Conservation (phyloP, 129 eudicot genomes). For the Erigeron canadensis region DNA sequence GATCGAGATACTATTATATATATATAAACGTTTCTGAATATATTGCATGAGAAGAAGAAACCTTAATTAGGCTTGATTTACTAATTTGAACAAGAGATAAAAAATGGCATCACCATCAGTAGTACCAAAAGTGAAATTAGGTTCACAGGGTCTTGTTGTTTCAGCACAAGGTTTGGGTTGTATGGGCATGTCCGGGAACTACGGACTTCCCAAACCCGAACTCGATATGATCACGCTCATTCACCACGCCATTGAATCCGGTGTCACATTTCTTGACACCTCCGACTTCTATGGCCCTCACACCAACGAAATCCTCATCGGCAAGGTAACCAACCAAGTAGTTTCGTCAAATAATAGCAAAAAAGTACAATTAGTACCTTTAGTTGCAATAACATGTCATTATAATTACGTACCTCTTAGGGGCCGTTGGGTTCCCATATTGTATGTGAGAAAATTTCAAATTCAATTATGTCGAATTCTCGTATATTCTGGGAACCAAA, state of each 20-base stretch:
- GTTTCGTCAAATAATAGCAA: background rate
- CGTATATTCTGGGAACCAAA: too few relatives aligned
- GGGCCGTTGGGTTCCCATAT: too few relatives aligned
- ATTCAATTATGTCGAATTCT: too few relatives aligned
- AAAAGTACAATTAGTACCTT: too few relatives aligned
- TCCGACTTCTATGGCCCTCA: slow-evolving; percentile 56
- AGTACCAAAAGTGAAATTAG: slow-evolving; percentile 39
- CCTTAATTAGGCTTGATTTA: background rate
- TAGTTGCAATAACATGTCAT: too few relatives aligned
- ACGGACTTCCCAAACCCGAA: slow-evolving; percentile 45
- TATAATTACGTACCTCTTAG: too few relatives aligned
- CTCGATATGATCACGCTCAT: slow-evolving; percentile 50
- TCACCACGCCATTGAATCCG: slow-evolving; percentile 47
- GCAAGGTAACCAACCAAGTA: slow-evolving; percentile 36
- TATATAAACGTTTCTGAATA: too few relatives aligned
- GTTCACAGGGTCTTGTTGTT: slow-evolving; percentile 57
- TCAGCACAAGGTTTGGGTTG: slow-evolving; percentile 66
- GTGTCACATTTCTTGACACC: slow-evolving; percentile 53
- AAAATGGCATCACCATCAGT: slow-evolving; percentile 15
- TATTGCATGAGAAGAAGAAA: too few relatives aligned
- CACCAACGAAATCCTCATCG: slow-evolving; percentile 54
- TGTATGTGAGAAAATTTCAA: too few relatives aligned
- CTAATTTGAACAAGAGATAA: background rate
- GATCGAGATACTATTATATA: background rate
- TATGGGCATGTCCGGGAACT: slow-evolving; percentile 47